Base-by-base conservation (phyloP, 345 rosid genomes). In the Eucalyptus melliodora region DNA sequence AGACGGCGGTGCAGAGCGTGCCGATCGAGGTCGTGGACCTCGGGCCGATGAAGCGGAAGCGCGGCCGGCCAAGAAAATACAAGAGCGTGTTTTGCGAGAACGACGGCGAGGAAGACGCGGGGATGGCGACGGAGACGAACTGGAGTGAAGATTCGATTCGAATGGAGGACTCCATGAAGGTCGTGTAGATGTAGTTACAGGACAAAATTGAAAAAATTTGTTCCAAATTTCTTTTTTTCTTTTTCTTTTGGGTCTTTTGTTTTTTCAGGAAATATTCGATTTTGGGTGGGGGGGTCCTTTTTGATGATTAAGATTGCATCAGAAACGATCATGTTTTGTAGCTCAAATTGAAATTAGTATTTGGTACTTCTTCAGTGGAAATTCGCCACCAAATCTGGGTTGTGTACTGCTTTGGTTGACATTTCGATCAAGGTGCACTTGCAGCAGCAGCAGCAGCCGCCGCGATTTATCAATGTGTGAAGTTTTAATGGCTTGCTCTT, bases 1-100 rank as follows among this genome's bases (percentile, higher is more conserved):
- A 53, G 44, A 24, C 87, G 45, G 88, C 47, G 81, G 60, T 44
- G 47, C 80, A 51, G 49, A 86, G n/a, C 67, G 87, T 87, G 56
- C 83, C 89, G 65, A 62, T 81, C 19, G 87, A 47, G 31, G 62
- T 81, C 40, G 87, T 83, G 53, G 91, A 77, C 45, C 87, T 72
- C 44, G 89, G 90, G 87, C 88, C 31, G 26, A 90, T 72, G n/a
- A 95, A 92, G 89, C 88, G 95, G 95, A 97, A 91, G 91, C 95
- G 95, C 88, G 98, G 96, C 82, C 91, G 96, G 92, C 98, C 97
- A 50, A 92, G 92, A 50, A 96, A 77, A 77, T 77, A 8, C 83
- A 21, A 37, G 47, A 77, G 4, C 31, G 26, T 15, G 88, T 72
- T 55, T 80, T 26, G 42, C 81, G 86, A 87, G 89, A 91, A 87